Evolutionary conservation across 441 rosid species (phyloP).

Genomic region (Metrosideros polymorpha): DNA sequence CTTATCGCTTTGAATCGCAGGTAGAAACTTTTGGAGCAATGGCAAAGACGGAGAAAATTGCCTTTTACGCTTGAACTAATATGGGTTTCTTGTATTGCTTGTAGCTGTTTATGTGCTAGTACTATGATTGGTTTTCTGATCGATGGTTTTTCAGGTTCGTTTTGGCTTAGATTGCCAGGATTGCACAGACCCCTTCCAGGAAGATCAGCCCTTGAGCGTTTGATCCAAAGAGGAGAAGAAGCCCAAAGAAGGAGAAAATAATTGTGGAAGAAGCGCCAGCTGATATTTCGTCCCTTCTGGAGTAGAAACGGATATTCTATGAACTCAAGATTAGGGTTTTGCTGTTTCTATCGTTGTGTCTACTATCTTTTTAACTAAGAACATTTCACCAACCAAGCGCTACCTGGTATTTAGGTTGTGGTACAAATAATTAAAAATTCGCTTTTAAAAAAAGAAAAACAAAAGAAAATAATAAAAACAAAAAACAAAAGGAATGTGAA

Average conservation of each 20-base stretch:
- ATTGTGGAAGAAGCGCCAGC: constrained; percentile 89
- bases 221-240: constrained; percentile 33
- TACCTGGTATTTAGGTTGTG: background rate
- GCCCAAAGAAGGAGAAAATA: constrained; percentile 80
- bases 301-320: constrained; percentile 72
- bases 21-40: constrained; percentile 95
- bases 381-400: background rate
- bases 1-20: constrained; percentile 23
- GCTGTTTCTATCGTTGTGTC: background rate
- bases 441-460: too few species aligned
- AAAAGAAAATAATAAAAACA: too few species aligned
- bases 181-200: background rate
- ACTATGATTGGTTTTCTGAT: background rate
- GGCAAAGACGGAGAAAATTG: constrained; percentile 97
- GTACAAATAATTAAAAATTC: too few species aligned
- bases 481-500: too few species aligned
- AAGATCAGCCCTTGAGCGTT: background rate
- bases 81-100: constrained; percentile 3
- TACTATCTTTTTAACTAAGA: background rate
- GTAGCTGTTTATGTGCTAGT: background rate
- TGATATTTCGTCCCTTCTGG: constrained; percentile 74
- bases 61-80: constrained; percentile 95
- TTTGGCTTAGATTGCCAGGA: constrained; percentile 85
- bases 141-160: constrained; percentile 47
- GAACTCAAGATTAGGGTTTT: constrained; percentile 39